Conservation (phyloP, 139 green algal genomes). For the Pleodorina starrii region DNA sequence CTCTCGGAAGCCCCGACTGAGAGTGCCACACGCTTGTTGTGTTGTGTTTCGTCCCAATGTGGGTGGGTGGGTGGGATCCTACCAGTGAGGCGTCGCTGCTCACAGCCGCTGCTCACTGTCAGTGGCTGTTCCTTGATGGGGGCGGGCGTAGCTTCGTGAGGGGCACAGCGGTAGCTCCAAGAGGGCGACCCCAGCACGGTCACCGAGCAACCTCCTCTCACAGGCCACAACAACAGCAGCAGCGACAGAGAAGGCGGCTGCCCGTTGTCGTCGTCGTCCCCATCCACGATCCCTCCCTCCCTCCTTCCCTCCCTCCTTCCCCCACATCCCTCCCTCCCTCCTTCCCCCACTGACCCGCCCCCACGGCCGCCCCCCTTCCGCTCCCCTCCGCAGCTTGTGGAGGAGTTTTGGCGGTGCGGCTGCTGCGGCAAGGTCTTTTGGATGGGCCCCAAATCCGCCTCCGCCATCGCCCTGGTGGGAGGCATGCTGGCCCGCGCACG, state of each 20-base stretch:
- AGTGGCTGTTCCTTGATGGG: too few relatives aligned
- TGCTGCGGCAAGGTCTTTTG: conserved; percentile 61
- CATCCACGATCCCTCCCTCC: not conserved
- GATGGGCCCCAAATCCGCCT: conserved; percentile 67
- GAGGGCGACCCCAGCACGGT: too few relatives aligned
- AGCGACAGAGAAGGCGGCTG: not conserved
- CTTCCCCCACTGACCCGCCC: not conserved
- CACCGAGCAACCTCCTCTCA: too few relatives aligned
- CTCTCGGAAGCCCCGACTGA: too few relatives aligned
- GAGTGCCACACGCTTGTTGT: not conserved
- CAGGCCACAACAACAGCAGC: too few relatives aligned
- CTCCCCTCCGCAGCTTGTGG: conserved; percentile 47
- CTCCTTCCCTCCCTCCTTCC: not conserved
- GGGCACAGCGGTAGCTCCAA: too few relatives aligned
- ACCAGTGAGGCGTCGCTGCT: too few relatives aligned
- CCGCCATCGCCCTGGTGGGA: conserved; percentile 47
- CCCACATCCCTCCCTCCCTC: not conserved
- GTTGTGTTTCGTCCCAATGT: too few relatives aligned
- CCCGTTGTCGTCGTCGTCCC: not conserved
- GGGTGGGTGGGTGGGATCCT: too few relatives aligned
- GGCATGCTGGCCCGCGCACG: conserved; percentile 37
- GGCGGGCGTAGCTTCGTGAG: too few relatives aligned
- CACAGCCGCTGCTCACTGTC: too few relatives aligned
- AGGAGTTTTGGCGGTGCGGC: conserved; percentile 67
- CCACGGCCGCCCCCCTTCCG: not conserved